Conservation (phyloP, 2,329 filamentous ascomycete genomes). For the Paecilomyces variotii region DNA sequence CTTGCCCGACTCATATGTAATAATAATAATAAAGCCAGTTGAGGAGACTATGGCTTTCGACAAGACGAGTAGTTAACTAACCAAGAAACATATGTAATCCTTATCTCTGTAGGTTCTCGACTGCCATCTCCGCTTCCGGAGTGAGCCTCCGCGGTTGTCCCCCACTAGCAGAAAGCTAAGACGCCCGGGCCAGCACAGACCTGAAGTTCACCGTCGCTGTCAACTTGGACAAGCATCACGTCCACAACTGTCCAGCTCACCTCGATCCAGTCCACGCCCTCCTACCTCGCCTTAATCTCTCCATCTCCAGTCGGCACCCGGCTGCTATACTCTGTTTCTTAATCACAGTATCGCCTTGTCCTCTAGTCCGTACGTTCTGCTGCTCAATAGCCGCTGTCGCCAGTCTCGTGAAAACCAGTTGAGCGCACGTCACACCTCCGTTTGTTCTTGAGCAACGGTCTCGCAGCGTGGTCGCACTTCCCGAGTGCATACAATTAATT, state of each 20-base stretch:
- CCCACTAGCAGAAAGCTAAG: not conserved
- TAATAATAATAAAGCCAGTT: too few relatives aligned
- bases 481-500: not conserved
- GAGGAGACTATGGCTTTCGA: too few relatives aligned
- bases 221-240: not conserved
- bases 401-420: not conserved
- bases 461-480: not conserved
- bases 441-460: not conserved
- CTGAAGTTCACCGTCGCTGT: not conserved
- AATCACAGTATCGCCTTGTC: not conserved
- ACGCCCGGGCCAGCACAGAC: not conserved
- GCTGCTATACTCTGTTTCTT: not conserved
- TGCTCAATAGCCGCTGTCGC: not conserved
- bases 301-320: not conserved
- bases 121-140: slow-evolving; percentile 1
- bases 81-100: not conserved
- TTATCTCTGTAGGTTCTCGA: not conserved
- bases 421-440: not conserved
- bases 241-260: not conserved
- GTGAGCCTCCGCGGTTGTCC: slow-evolving; percentile 6
- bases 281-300: not conserved
- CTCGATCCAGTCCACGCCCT: not conserved
- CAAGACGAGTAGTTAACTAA: not conserved
- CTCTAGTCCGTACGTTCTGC: not conserved
- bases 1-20: not conserved